Base-by-base conservation (phyloP, 352 stramenopile genomes). In the Phytophthora citrophthora region DNA sequence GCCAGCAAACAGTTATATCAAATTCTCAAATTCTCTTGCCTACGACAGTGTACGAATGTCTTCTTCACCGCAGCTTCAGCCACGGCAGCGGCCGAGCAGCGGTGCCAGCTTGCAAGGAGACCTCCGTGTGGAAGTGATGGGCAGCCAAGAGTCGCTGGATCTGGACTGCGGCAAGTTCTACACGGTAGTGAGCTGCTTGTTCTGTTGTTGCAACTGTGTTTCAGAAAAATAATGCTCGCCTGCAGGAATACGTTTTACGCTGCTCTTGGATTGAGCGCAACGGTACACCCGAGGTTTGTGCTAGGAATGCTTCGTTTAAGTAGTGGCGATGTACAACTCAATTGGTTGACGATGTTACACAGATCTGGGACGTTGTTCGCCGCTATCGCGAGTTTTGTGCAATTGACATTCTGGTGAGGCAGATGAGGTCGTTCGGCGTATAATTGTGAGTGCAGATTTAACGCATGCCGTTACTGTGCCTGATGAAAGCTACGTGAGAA, bases 91-190 rank as follows among this genome's bases (percentile, higher is more conserved):
- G 1, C 47, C 59, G 8, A 76, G 65, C 61, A 77, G 66, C 53
- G 40, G 34, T 57, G 50, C 52, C 12, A 63, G 54, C 34, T 62
- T 87, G 54, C 74, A 89, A 43, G 79, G 79, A 16, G 74, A 85
- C 43, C 88, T 90, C 63, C 77, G 79, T 49, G 81, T 93, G 10
- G 81, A 90, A 56, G 88, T 93, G 46, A 71, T 91, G 46, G 83
- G 83, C 29, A 93, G 70, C 36, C 83, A 95, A 56, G 87, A 95
- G 71, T 91, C 84, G 18, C 70, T 95, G 50, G 87, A 95, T 60
- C 64, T 93, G 20, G 87, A 95, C 48, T 90, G 87, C 64, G 73
- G 83, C 72, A 95, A 93, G 61, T 95, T 93, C 57, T 95, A 91
- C 68, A 95, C 86, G 76, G 86, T 93, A 49, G 9, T 24, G 23